Evolutionary conservation across 352 stramenopile genomes (phyloP).

Genomic region (Pythium biforme): DNA sequence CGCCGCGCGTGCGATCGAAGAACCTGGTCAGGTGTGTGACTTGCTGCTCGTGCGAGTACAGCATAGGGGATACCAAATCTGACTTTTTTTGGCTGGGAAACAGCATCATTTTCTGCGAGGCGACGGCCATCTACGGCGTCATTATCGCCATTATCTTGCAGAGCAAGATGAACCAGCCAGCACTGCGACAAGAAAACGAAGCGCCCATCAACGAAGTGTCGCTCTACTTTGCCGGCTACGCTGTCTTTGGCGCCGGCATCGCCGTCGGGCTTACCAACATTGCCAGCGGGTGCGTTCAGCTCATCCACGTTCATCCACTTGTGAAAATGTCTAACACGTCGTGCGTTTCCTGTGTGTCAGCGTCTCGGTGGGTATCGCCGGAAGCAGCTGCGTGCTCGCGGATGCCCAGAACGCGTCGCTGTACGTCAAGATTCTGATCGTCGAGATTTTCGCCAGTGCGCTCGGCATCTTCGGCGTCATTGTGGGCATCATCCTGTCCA

Average conservation of each 20-base stretch:
- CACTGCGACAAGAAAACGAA: conserved; percentile 53
- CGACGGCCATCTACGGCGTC: conserved; percentile 99
- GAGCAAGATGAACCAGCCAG: conserved; percentile 93
- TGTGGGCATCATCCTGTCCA: conserved; percentile 98
- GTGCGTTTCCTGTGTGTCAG: conserved; percentile 33
- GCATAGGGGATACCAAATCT: no score
- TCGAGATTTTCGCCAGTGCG: conserved; percentile 99
- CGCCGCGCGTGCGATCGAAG: conserved; percentile 98
- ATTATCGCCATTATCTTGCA: conserved; percentile 99
- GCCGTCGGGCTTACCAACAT: conserved; percentile 99
- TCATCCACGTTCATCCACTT: background rate
- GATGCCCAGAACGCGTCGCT: conserved; percentile 98
- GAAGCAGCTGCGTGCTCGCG: conserved; percentile 96
- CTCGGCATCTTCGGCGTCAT: conserved; percentile 99
- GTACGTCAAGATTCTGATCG: conserved; percentile 99
- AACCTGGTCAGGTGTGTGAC: conserved; percentile 93
- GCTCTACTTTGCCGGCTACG: conserved; percentile 97
- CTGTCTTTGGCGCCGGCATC: conserved; percentile 96
- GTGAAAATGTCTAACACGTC: background rate
- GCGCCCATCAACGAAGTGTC: conserved; percentile 70
- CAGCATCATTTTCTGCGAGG: conserved; percentile 99
- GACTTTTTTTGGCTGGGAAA: background rate
- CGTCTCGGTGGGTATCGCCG: conserved; percentile 97
- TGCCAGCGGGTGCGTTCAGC: conserved; percentile 76
- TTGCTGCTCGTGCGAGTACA: background rate